Conservation (phyloP, 2,329 filamentous ascomycete species). For the Aspergillus clavatus region DNA sequence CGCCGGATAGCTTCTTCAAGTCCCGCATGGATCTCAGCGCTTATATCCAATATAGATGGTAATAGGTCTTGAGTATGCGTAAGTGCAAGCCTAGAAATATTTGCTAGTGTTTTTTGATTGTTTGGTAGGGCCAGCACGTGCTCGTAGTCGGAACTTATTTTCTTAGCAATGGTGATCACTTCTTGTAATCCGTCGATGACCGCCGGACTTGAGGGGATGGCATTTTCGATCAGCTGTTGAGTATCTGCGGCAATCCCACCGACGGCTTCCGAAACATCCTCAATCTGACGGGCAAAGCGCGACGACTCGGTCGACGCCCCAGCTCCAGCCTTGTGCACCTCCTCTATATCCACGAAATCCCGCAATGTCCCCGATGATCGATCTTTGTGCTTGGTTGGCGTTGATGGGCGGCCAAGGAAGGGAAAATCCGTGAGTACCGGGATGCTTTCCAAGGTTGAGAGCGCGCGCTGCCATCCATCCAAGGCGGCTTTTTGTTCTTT, state of each 20-base stretch:
- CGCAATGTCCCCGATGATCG: conserved; percentile 57
- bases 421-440: conserved; percentile 42
- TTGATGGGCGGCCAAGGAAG: conserved; percentile 38
- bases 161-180: conserved; percentile 77
- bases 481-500: conserved; percentile 42
- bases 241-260: conserved; percentile 57
- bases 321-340: conserved; percentile 66
- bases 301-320: conserved; percentile 56
- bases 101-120: conserved; percentile 59
- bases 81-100: conserved; percentile 60
- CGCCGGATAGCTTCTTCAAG: conserved; percentile 52
- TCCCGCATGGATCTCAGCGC: conserved; percentile 50
- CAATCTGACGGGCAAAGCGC: conserved; percentile 56
- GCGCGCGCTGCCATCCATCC: conserved; percentile 40
- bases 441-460: conserved; percentile 36
- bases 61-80: conserved; percentile 60
- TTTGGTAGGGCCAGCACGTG: conserved; percentile 65
- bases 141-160: conserved; percentile 81
- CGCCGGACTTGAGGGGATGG: conserved; percentile 52
- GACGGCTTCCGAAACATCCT: conserved; percentile 58
- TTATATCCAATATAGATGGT: conserved; percentile 55
- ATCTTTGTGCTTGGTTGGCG: conserved; percentile 40
- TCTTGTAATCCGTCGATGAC: conserved; percentile 71
- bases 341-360: conserved; percentile 70
- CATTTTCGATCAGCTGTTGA: conserved; percentile 31